Base-by-base conservation (phyloP, 768 basidiomycete species). In the Suillus weaverae region DNA sequence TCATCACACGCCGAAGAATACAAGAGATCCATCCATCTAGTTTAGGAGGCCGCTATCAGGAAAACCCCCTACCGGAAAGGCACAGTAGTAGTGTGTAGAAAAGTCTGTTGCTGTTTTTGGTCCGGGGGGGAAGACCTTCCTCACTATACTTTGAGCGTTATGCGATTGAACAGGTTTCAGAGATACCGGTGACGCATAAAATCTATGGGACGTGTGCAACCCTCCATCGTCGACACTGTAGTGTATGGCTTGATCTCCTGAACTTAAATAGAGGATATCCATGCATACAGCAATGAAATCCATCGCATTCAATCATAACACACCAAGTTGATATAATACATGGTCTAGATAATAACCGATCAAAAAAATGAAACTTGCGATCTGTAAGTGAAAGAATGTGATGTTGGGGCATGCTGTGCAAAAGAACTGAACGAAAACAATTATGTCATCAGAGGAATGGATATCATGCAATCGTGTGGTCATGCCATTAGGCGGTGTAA, bases 391-490 rank as follows among this genome's bases (percentile, higher is more conserved):
- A 32, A 54, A 54, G 53, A 13, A 54, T 33, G 53, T 54, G 33
- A n/a, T 35, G 6, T 54, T 35, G 53, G 11, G 20, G 5, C 33
- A 20, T 54, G 53, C 20, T 54, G 32, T 54, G 33, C 35, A 18
- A 38, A 57, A 30, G 18, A 30, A 26, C 39, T n/a, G 11, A 39
- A 57, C 30, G 38, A 30, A 26, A 41, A 43, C 38, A 41, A 59
- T 11, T 59, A 32, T 59, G 39, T 41, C 39, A 59, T 39, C 56
- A 10, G 38, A 39, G 14, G 3, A 57, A 30, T 22, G 39, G 39
- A 59, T 59, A 59, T 59, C 57, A 57, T 61, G 26, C 51, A 9
- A 59, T 32, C n/a, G 36, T 62, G n/a, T 62, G 55, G 55, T 35
- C 54, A 35, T 33, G 61, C 33, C 54, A 60, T 60, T 59, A 62